phyloP scores from a whole-genome alignment of 257 asterid genomes.

The Jacaranda copaia region DNA sequence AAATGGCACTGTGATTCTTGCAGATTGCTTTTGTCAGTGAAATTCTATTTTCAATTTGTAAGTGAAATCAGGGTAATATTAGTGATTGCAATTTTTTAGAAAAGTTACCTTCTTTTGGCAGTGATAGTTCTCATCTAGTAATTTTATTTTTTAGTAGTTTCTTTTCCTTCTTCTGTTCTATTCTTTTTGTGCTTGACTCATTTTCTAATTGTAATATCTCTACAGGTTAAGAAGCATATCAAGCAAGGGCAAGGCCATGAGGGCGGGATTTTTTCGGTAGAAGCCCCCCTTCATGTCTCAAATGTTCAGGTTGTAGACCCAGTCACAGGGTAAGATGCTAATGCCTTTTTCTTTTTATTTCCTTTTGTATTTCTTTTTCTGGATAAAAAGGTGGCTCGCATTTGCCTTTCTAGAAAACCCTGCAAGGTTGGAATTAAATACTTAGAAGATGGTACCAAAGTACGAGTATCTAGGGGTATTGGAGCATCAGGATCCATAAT shows the following conservation, averaged over 20 bases:
- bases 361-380: neutral
- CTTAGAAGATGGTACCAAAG: conserved; percentile 87
- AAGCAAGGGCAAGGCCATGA: conserved; percentile 98
- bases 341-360: neutral
- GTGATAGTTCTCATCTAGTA: neutral
- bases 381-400: conserved; percentile 34
- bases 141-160: neutral
- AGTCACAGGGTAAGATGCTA: conserved; percentile 69
- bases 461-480: conserved; percentile 85
- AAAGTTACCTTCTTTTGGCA: neutral
- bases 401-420: conserved; percentile 67
- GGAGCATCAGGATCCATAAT: conserved; percentile 88
- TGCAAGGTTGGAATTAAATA: conserved; percentile 81
- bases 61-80: neutral
- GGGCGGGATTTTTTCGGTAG: conserved; percentile 95
- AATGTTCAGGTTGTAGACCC: conserved; percentile 95
- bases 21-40: neutral
- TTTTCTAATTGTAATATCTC: conserved; percentile 24
- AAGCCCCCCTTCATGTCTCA: conserved; percentile 95
- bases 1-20: no score
- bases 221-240: conserved; percentile 94
- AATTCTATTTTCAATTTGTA: neutral
- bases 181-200: neutral
- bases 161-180: neutral
- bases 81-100: neutral